Evolutionary conservation across 176 grass and related monocot genomes (phyloP).

Genomic region (Themeda triandra): DNA sequence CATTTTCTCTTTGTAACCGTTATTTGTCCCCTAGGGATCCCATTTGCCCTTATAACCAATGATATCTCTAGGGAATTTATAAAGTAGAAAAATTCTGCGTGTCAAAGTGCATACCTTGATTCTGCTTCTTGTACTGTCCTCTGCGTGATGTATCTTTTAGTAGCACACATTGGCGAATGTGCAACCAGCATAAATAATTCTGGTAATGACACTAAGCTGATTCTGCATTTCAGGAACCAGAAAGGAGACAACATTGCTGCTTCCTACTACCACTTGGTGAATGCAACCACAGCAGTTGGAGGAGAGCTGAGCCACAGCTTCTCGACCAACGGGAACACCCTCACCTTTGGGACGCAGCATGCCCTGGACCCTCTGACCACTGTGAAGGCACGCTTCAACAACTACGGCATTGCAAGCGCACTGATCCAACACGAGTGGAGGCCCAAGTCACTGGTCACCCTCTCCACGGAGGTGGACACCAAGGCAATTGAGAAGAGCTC

Average conservation of each 20-base stretch:
- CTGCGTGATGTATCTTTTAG: not conserved
- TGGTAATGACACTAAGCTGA: not conserved
- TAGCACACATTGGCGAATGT: not conserved
- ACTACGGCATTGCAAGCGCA: slow-evolving; percentile 56
- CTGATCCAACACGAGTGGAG: slow-evolving; percentile 66
- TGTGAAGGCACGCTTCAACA: slow-evolving; percentile 69
- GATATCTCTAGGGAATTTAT: not conserved
- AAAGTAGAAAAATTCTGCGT: not conserved
- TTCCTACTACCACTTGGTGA: slow-evolving; percentile 77
- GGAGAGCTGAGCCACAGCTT: slow-evolving; percentile 66
- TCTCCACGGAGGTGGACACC: slow-evolving; percentile 66
- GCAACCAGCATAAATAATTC: not conserved
- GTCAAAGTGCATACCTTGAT: not conserved
- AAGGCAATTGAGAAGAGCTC: slow-evolving; percentile 57
- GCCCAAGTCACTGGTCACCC: slow-evolving; percentile 63
- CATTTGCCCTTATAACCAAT: not conserved
- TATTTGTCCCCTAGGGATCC: not conserved
- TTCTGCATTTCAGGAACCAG: slow-evolving; percentile 53
- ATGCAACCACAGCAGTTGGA: slow-evolving; percentile 51
- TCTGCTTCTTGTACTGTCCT: not conserved
- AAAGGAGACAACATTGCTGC: slow-evolving; percentile 56
- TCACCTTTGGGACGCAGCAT: slow-evolving; percentile 61
- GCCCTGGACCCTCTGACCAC: slow-evolving; percentile 51
- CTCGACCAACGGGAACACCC: slow-evolving; percentile 58
- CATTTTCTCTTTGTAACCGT: not conserved